These are phyloP conservation scores for Fusarium avenaceum DNA, from an alignment of 2,329 filamentous ascomycete species.

Conservation along the genomic window DNA sequence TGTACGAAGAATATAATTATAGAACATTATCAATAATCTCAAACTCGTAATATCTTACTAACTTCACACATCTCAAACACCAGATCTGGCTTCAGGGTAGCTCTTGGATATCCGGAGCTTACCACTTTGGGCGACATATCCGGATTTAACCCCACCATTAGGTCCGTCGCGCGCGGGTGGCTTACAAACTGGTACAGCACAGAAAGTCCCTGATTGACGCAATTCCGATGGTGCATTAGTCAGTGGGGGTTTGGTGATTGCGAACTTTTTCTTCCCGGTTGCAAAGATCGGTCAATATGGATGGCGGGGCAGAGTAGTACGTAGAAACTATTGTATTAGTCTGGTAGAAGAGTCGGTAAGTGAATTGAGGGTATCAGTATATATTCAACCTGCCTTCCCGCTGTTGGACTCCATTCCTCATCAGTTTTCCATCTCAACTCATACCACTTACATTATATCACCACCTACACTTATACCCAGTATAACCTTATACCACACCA, in stretches of 20 bases:
- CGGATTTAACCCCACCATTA: conserved; percentile 1
- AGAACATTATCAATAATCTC: neutral
- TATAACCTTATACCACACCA: neutral
- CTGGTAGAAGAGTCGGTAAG: neutral
- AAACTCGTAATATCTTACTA: neutral
- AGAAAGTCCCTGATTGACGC: conserved; percentile 17
- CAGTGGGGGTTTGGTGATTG: conserved; percentile 28
- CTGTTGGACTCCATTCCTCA: neutral
- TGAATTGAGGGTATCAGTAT: conserved; percentile 21
- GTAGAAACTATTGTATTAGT: neutral
- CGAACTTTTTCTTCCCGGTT: conserved; percentile 12
- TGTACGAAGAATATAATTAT: neutral
- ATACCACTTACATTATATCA: conserved; percentile 10
- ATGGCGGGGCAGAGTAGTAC: conserved; percentile 24
- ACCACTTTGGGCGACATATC: neutral
- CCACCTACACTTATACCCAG: neutral
- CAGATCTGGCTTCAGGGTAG: conserved; percentile 9
- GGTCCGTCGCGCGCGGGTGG: conserved; percentile 17
- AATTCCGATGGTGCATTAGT: conserved; percentile 26
- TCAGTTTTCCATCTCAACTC: conserved; percentile 19
- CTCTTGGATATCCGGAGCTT: neutral
- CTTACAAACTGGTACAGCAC: conserved; percentile 3
- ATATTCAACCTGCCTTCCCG: conserved; percentile 23
- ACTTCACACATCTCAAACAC: neutral
- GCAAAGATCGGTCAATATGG: conserved; percentile 21